Percentiles rank a stretch among this genome's conserved stretches.
These are phyloP conservation scores for Trametes cinnabarina DNA, from an alignment of 768 basidiomycete genomes.

Conservation along the genomic window DNA sequence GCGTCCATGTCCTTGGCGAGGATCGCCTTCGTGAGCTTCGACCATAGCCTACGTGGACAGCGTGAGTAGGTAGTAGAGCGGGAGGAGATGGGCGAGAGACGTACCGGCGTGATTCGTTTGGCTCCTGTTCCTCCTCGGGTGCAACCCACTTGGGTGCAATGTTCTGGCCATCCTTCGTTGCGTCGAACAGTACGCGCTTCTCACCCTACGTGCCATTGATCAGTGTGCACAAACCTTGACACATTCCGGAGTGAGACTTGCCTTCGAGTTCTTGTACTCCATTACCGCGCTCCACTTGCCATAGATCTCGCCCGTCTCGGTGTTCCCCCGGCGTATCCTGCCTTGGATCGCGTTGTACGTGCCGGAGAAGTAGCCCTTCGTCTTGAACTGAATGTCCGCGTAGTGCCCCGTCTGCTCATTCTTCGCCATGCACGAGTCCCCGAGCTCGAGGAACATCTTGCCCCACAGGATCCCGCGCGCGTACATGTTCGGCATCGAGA, in stretches of 20 bases:
- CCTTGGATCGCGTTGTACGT: constrained; percentile 91
- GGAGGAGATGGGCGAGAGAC: constrained; percentile 22
- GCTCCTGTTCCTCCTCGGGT: constrained; percentile 84
- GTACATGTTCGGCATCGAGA: constrained; percentile 99
- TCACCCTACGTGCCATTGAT: constrained; percentile 34
- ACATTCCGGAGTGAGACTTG: constrained; percentile 30
- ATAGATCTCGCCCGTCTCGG: constrained; percentile 78
- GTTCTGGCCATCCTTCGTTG: constrained; percentile 66
- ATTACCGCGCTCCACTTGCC: constrained; percentile 92
- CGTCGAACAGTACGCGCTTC: constrained; percentile 84
- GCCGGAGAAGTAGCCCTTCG: constrained; percentile 98
- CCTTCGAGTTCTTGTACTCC: constrained; percentile 76
- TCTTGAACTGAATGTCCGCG: constrained; percentile 95
- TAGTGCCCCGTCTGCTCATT: constrained; percentile 72
- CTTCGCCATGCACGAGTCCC: constrained; percentile 82
- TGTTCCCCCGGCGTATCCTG: constrained; percentile 60
- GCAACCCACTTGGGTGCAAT: constrained; percentile 81
- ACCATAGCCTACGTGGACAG: constrained; percentile 62
- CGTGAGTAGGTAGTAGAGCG: background rate
- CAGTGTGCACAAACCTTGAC: background rate
- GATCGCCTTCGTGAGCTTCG: constrained; percentile 82
- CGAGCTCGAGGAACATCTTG: constrained; percentile 95
- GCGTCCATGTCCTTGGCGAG: constrained; percentile 87
- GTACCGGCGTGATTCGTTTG: constrained; percentile 84
- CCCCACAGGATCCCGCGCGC: constrained; percentile 84